phyloP scores from a whole-genome alignment of 1,284 basidiomycete genomes.

The Kwoniella shivajii region DNA sequence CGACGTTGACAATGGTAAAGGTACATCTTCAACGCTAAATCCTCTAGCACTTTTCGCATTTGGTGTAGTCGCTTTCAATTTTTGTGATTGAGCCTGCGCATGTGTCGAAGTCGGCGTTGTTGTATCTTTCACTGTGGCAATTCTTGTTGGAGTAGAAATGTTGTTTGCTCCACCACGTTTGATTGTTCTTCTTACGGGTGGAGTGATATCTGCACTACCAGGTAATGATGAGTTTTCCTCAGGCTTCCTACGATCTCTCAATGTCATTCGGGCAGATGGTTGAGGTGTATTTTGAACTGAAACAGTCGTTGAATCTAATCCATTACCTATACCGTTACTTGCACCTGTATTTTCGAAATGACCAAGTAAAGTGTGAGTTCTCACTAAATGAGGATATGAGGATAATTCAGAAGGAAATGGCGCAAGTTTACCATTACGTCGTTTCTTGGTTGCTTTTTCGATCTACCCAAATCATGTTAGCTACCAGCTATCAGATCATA shows the following conservation, averaged over 20 bases:
- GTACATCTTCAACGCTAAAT: constrained; percentile 1
- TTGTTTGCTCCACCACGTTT: not conserved
- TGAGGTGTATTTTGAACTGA: constrained; percentile 37
- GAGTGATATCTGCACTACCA: constrained; percentile 13
- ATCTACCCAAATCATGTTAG: constrained; percentile 57
- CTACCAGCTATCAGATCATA: not conserved
- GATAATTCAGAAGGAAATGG: constrained; percentile 58
- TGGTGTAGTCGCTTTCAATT: constrained; percentile 1
- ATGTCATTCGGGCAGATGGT: constrained; percentile 57
- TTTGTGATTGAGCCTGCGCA: not conserved
- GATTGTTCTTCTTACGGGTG: not conserved
- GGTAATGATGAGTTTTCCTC: constrained; percentile 16
- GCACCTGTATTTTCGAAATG: constrained; percentile 52
- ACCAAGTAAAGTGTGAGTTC: constrained; percentile 57
- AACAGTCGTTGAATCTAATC: constrained; percentile 8
- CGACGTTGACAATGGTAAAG: not conserved
- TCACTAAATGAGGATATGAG: constrained; percentile 64
- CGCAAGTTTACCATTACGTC: constrained; percentile 54
- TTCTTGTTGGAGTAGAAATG: not conserved
- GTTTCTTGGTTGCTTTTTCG: constrained; percentile 66
- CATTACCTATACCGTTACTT: not conserved
- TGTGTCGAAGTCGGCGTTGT: not conserved
- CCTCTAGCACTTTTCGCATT: not conserved
- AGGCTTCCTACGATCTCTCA: constrained; percentile 62
- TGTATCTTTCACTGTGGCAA: not conserved